Percentiles rank a stretch among this genome's conserved stretches.
Evolutionary conservation across 2,329 filamentous ascomycete genomes (phyloP).

Genomic region (Simplicillium aogashimaense): DNA sequence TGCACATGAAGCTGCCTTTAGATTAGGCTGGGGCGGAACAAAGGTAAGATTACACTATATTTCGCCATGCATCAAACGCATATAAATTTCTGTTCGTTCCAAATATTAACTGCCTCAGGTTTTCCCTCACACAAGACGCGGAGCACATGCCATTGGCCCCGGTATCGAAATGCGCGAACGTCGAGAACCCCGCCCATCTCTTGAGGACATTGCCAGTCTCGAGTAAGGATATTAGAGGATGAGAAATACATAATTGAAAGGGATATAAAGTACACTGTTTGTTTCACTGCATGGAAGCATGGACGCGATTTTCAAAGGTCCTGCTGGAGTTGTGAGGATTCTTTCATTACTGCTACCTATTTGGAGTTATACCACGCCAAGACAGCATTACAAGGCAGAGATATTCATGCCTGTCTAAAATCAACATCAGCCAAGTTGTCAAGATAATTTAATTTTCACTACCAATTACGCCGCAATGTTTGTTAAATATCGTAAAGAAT

Average conservation of each 20-base stretch:
- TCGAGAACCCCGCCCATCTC: conserved; percentile 43
- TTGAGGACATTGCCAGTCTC: conserved; percentile 58
- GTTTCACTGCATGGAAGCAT: too few relatives aligned
- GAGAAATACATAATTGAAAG: conserved; percentile 1
- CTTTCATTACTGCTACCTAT: too few relatives aligned
- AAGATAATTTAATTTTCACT: not conserved
- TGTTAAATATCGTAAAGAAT: too few relatives aligned
- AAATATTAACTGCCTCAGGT: conserved; percentile 27
- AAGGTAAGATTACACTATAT: conserved; percentile 54
- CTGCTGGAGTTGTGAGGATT: too few relatives aligned
- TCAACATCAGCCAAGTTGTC: not conserved
- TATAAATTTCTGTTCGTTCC: not conserved
- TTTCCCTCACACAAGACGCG: conserved; percentile 50
- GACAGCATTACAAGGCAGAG: too few relatives aligned
- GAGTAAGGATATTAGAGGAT: conserved; percentile 35
- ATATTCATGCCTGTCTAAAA: too few relatives aligned
- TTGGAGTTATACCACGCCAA: too few relatives aligned
- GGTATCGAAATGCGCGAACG: conserved; percentile 73
- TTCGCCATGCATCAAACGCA: not conserved
- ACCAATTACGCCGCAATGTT: not conserved
- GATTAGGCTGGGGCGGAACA: conserved; percentile 86
- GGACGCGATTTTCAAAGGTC: too few relatives aligned
- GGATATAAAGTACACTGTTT: too few relatives aligned
- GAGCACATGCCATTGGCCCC: conserved; percentile 60
- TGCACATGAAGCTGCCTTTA: conserved; percentile 88